Conservation (phyloP, 192 early-diverging fungal genomes). For the Polychytrium aggregatum region DNA sequence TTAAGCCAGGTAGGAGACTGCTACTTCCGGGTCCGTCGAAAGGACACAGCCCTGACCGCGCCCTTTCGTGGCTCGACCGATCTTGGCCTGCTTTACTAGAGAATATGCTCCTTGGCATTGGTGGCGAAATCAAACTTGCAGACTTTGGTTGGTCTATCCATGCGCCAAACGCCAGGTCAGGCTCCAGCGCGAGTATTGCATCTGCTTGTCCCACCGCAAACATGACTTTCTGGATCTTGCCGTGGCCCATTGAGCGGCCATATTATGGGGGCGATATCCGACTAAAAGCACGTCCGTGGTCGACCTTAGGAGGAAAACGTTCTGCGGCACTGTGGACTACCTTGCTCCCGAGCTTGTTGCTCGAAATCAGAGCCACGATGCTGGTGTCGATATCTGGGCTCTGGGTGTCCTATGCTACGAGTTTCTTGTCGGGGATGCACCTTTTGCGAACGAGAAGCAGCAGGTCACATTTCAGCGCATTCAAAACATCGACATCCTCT, state of each 20-base stretch:
- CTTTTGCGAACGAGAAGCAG: conserved; percentile 66
- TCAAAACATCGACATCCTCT: conserved; percentile 66
- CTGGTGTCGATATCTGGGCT: conserved; percentile 83
- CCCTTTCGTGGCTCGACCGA: too few species aligned
- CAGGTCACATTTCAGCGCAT: conserved; percentile 73
- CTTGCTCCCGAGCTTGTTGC: conserved; percentile 94
- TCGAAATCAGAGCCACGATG: conserved; percentile 63
- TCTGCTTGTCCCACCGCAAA: too few species aligned
- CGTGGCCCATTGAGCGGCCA: too few species aligned
- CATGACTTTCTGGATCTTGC: too few species aligned
- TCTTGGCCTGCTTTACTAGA: conserved; percentile 41
- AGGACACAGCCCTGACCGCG: too few species aligned
- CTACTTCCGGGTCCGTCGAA: too few species aligned
- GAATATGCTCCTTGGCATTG: conserved; percentile 72
- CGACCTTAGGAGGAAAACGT: conserved; percentile 73
- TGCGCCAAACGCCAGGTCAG: conserved; percentile 49
- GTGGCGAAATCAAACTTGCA: conserved; percentile 86
- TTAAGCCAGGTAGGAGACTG: conserved; percentile 73
- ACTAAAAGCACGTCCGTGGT: too few species aligned
- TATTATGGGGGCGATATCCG: too few species aligned
- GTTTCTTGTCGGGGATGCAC: conserved; percentile 84
- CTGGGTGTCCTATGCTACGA: conserved; percentile 89
- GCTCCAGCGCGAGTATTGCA: too few species aligned
- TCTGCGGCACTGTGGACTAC: conserved; percentile 95
- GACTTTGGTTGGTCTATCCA: conserved; percentile 98